These are phyloP conservation scores for Pseudogymnoascus sp. DNA, from an alignment of 2,329 filamentous ascomycete genomes.

Conservation along the genomic window DNA sequence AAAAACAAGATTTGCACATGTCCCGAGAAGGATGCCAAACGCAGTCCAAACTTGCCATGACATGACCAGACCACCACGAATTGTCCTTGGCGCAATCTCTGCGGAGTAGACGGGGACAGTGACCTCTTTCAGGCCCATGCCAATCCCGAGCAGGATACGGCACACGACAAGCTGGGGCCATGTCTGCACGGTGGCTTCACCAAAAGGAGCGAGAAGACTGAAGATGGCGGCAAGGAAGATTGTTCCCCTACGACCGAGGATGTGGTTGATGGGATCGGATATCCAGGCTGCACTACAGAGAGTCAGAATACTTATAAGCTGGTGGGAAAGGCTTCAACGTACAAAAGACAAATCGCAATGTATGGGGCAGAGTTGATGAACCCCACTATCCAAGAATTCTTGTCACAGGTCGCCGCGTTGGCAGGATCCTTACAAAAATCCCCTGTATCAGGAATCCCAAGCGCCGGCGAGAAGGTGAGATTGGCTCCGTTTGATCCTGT, in stretches of 20 bases:
- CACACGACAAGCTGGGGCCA: constrained; percentile 49
- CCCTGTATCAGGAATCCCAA: constrained; percentile 28
- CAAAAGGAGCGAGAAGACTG: constrained; percentile 44
- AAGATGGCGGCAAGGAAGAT: constrained; percentile 70
- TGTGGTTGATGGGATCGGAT: constrained; percentile 56
- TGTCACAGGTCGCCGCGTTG: constrained; percentile 11
- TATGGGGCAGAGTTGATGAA: constrained; percentile 49
- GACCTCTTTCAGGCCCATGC: constrained; percentile 49
- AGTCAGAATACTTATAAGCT: no score
- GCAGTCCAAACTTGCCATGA: constrained; percentile 69
- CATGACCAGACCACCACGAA: constrained; percentile 65
- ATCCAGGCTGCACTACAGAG: constrained; percentile 50
- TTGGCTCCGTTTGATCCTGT: constrained; percentile 38
- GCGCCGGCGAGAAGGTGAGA: constrained; percentile 31
- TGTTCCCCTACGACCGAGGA: constrained; percentile 57
- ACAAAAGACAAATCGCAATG: constrained; percentile 38
- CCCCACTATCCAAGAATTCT: constrained; percentile 44
- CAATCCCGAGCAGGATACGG: constrained; percentile 49
- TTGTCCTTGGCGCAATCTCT: constrained; percentile 43
- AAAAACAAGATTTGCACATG: constrained; percentile 35
- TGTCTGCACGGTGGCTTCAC: constrained; percentile 47
- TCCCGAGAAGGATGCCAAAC: constrained; percentile 49
- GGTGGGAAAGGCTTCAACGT: background rate
- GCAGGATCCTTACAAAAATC: background rate
- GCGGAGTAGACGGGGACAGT: constrained; percentile 44